Conservation (phyloP, 352 stramenopile genomes). For the Phytophthora citricola region DNA sequence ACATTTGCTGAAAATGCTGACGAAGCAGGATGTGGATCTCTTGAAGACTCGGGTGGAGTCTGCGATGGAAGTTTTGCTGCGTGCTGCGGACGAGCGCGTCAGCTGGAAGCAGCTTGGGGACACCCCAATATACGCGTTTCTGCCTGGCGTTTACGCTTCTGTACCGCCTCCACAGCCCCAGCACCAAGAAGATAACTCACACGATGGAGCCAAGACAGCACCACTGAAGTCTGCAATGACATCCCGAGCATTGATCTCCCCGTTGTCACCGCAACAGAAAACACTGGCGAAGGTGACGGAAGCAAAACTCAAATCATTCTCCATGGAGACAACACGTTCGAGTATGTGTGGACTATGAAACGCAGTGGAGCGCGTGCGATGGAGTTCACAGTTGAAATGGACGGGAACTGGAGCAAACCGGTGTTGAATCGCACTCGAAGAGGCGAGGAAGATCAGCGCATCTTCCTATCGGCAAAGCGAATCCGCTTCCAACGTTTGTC, state of each 20-base stretch:
- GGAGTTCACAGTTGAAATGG: conserved; percentile 78
- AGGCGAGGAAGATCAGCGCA: conserved; percentile 73
- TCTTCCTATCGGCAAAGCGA: conserved; percentile 62
- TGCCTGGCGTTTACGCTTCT: conserved; percentile 65
- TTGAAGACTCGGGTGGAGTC: conserved; percentile 66
- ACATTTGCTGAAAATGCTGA: conserved; percentile 19
- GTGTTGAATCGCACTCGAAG: conserved; percentile 78
- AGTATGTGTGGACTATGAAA: conserved; percentile 77
- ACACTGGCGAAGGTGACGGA: conserved; percentile 33
- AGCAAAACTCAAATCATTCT: conserved; percentile 56
- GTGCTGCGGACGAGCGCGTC: conserved; percentile 63
- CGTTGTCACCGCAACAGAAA: background rate
- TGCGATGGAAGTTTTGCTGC: conserved; percentile 67
- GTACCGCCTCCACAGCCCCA: conserved; percentile 6
- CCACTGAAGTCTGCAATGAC: conserved; percentile 11
- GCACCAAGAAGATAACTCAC: conserved; percentile 17
- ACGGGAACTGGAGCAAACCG: conserved; percentile 70
- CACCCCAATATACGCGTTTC: conserved; percentile 50
- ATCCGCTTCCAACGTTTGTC: conserved; percentile 80
- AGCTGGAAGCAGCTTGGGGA: conserved; percentile 53
- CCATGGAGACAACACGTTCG: conserved; percentile 85
- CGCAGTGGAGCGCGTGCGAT: conserved; percentile 59
- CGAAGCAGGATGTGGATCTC: conserved; percentile 42
- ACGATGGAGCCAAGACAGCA: conserved; percentile 5
- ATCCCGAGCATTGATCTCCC: background rate